A percentile compares a stretch with the other conserved stretches of the same genome.
phyloP scores from a whole-genome alignment of 495 filamentous ascomycete species.

The Chaetomium fimeti region DNA sequence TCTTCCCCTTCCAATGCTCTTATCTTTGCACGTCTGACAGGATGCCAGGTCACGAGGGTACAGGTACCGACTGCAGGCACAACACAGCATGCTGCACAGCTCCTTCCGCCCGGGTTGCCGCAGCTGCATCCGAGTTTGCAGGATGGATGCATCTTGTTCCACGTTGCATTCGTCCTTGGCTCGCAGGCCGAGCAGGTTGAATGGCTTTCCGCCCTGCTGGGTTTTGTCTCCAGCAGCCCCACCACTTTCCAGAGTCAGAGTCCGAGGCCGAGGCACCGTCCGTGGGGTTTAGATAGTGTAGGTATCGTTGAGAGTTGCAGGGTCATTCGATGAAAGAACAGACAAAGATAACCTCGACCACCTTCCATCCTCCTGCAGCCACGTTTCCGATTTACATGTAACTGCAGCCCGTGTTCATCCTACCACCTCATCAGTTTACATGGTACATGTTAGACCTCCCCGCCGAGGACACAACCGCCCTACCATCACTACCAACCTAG shows the following conservation, averaged over 20 bases:
- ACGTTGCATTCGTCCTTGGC: not conserved
- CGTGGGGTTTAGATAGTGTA: no score
- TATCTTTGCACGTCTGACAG: no score
- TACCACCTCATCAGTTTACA: no score
- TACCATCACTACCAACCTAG: not conserved
- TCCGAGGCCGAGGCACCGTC: not conserved
- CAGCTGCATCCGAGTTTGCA: not conserved
- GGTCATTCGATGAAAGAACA: not conserved
- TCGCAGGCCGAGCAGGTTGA: not conserved
- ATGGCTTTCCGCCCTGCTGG: conserved; percentile 8
- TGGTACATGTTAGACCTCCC: no score
- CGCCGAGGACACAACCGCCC: not conserved
- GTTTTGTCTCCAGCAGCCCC: not conserved
- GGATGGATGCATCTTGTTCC: conserved; percentile 16
- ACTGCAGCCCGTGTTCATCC: no score
- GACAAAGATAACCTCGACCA: no score
- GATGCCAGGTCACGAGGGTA: no score
- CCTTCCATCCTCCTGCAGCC: no score
- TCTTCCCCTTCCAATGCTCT: no score
- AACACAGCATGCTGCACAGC: not conserved
- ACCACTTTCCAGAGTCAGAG: not conserved
- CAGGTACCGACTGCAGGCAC: not conserved
- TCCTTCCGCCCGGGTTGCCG: not conserved
- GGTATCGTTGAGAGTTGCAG: not conserved
- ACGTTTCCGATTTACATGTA: no score